Percentiles rank a stretch among this genome's conserved stretches.
Evolutionary conservation across 2,329 filamentous ascomycete species (phyloP).

Genomic region (Teratosphaeria viscida): DNA sequence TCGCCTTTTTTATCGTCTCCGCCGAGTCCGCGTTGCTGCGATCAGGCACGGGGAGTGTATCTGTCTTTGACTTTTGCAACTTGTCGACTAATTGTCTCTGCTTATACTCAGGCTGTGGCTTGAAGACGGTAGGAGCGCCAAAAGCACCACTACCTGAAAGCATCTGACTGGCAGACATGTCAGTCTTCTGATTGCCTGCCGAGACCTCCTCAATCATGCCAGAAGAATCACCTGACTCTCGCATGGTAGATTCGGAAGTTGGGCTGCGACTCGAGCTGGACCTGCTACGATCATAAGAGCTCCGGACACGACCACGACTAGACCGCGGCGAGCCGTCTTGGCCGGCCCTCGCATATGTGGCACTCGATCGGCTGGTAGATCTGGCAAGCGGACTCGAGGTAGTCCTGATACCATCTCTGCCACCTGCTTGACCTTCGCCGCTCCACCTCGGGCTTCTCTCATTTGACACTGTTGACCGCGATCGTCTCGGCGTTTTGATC

Average conservation of each 20-base stretch:
- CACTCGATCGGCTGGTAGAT: neutral
- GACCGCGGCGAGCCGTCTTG: conserved; percentile 11
- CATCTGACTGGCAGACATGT: conserved; percentile 78
- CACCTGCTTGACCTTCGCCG: conserved; percentile 21
- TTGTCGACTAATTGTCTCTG: conserved; percentile 5
- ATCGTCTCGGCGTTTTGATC: neutral
- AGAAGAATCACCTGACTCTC: conserved; percentile 64
- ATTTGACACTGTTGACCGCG: neutral
- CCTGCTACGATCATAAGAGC: conserved; percentile 30
- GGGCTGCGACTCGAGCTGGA: conserved; percentile 54
- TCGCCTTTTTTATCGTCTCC: neutral
- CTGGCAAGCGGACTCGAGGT: neutral
- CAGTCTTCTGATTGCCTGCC: conserved; percentile 6
- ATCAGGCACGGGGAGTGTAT: neutral
- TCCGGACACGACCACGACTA: conserved; percentile 24
- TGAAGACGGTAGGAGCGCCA: conserved; percentile 57
- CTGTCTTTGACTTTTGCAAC: conserved; percentile 49
- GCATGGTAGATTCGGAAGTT: conserved; percentile 43
- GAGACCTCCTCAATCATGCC: conserved; percentile 26
- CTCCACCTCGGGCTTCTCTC: conserved; percentile 29
- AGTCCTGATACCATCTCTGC: neutral
- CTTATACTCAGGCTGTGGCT: conserved; percentile 12
- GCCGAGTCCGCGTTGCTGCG: neutral
- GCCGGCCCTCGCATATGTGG: neutral
- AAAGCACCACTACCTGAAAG: conserved; percentile 81